phyloP scores from a whole-genome alignment of 345 rosid species.

The Gossypium turneri region DNA sequence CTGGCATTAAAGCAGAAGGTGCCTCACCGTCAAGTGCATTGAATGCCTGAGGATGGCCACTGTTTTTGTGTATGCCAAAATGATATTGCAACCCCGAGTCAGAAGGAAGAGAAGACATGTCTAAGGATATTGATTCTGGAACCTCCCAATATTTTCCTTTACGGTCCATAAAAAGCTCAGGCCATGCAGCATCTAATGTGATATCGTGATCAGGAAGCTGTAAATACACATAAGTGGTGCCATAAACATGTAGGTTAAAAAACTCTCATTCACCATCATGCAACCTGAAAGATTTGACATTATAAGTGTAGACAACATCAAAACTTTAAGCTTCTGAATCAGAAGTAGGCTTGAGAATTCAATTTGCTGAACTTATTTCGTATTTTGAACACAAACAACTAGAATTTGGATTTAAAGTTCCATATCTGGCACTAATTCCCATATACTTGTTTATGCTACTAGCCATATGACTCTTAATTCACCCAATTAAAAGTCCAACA shows the following conservation, averaged over 20 bases:
- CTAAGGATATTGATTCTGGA: constrained; percentile 73
- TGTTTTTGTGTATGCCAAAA: constrained; percentile 61
- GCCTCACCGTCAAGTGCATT: constrained; percentile 35
- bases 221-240: constrained; percentile 1
- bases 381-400: neutral
- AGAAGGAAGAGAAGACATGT: constrained; percentile 49
- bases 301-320: no score
- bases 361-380: neutral
- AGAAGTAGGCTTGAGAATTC: neutral
- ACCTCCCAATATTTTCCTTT: constrained; percentile 84
- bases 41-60: constrained; percentile 52
- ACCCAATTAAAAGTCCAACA: neutral
- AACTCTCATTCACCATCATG: neutral
- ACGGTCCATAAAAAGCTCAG: constrained; percentile 67
- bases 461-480: neutral
- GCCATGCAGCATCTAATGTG: constrained; percentile 85
- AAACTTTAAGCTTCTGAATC: neutral
- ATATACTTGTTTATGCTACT: neutral
- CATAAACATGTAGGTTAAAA: neutral
- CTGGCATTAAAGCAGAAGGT: constrained; percentile 68
- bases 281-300: neutral
- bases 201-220: constrained; percentile 80
- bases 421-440: neutral
- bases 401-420: neutral
- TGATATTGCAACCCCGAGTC: constrained; percentile 66